These are phyloP conservation scores for Rhodofomes roseus DNA, from an alignment of 1,284 basidiomycete genomes.

Conservation along the genomic window DNA sequence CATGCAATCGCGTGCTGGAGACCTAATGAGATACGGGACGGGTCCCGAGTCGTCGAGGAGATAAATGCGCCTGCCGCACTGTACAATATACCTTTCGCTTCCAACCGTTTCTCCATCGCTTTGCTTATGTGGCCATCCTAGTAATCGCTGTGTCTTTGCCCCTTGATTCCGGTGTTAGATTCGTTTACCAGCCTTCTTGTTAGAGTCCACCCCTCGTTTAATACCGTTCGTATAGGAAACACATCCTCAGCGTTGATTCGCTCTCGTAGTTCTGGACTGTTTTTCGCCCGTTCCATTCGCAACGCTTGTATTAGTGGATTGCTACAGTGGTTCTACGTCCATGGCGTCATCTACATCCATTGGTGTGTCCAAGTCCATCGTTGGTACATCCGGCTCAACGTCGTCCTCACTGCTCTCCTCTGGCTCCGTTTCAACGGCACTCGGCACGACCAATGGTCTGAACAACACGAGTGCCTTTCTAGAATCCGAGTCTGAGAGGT, in stretches of 20 bases:
- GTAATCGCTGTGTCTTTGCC: background rate
- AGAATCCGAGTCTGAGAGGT: slow-evolving; percentile 15
- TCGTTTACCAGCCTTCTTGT: background rate
- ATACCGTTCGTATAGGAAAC: background rate
- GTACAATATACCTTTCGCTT: slow-evolving; percentile 5
- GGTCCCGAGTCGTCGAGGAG: slow-evolving; percentile 9
- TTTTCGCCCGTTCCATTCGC: background rate
- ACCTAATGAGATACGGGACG: slow-evolving; percentile 46
- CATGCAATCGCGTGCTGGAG: slow-evolving; percentile 39
- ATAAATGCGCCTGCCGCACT: background rate
- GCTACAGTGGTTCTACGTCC: slow-evolving; percentile 45
- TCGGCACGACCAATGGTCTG: slow-evolving; percentile 36
- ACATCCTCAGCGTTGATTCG: background rate
- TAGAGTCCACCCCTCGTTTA: background rate
- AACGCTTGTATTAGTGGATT: background rate
- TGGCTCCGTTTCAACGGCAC: slow-evolving; percentile 11
- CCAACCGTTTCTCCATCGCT: background rate
- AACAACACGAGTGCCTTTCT: slow-evolving; percentile 60
- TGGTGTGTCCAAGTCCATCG: slow-evolving; percentile 11
- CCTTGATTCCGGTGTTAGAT: too few relatives aligned
- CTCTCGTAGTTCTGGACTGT: background rate
- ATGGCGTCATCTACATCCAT: slow-evolving; percentile 48
- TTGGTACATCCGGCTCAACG: slow-evolving; percentile 6
- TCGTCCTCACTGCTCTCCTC: slow-evolving; percentile 7
- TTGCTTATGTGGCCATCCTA: background rate